Base-by-base conservation (phyloP, 2,329 filamentous ascomycete genomes). In the Cercospora sp. region DNA sequence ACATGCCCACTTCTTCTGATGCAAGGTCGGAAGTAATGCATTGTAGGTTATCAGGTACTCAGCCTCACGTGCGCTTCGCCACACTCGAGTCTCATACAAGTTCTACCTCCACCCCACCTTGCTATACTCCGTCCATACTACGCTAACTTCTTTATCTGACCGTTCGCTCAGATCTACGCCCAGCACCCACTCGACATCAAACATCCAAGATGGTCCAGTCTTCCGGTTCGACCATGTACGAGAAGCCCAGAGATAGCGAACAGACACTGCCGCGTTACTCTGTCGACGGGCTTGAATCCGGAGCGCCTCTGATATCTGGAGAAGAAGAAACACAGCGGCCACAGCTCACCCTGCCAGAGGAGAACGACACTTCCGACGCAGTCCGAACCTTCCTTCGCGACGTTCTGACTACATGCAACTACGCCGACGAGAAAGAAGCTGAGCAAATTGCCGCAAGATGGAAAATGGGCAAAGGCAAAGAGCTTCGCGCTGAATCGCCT, bases 401-500 rank as follows among this genome's bases (percentile, higher is more conserved):
- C 26, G 53, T 60, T 30, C 3, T 65, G 10, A 60, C n/a, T 6
- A 57, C 28, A 10, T 21, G 32, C 7, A 51, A 51, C 55, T 34
- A 37, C 40, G 9, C 53, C 26, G 30, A 24, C 1, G 24, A 12
- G 24, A 43, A 28, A 37, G 61, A 60, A 21, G 66, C 70, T 5
- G 49, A 63, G 34, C 45, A 65, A 3, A 45, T 74, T 6, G 68
- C 71, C 5, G 18, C 66, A 1, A 64, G 63, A 40, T 74, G 72
- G 72, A 71, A 49, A 1, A 37, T 61, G 7, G 72, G 72, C 12
- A 70, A 67, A 1, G 72, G 72, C n/a, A 65, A 65, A 24, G 71
- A 74, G 32, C 43, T 73, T 4, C 62, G 40, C 2, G 65, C 45
- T 3, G 71, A 68, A 16, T 61, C 71, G 1, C 63, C 68, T 1